These are phyloP conservation scores for Trichoderma sp. DNA, from an alignment of 2,329 filamentous ascomycete species.

Conservation along the genomic window DNA sequence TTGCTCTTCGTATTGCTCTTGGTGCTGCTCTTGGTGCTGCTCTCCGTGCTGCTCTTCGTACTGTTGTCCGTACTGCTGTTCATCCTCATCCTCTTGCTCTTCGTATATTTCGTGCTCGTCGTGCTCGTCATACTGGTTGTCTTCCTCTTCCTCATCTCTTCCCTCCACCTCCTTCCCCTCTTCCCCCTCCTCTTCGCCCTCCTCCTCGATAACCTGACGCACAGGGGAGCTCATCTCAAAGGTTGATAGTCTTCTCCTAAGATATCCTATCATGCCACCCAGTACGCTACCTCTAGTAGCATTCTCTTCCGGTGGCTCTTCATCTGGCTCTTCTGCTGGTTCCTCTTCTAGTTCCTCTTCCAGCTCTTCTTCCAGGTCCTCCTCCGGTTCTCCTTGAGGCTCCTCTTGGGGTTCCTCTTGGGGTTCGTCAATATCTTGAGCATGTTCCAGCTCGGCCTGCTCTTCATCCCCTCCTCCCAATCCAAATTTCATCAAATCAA, in stretches of 20 bases:
- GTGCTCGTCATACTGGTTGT: neutral
- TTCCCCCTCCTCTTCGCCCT: neutral
- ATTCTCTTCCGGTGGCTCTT: neutral
- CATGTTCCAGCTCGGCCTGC: neutral
- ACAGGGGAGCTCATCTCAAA: conserved; percentile 55
- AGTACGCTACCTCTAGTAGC: neutral
- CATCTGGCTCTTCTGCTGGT: neutral
- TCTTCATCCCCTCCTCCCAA: conserved; percentile 9
- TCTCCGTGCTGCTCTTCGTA: neutral
- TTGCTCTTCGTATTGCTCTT: neutral
- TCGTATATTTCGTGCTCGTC: neutral
- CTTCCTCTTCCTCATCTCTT: neutral
- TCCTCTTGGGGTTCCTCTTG: neutral
- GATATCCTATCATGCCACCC: conserved; percentile 34
- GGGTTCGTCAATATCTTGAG: conserved; percentile 7
- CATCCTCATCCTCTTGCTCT: neutral
- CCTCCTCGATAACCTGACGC: conserved; percentile 24
- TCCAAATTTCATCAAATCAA: conserved; percentile 14
- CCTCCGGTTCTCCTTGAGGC: neutral
- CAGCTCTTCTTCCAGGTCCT: neutral
- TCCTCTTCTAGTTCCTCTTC: neutral
- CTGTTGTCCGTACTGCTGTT: neutral
- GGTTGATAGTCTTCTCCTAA: conserved; percentile 52
- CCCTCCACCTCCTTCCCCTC: conserved; percentile 26
- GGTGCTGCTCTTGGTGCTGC: too few species aligned